These are phyloP conservation scores for Solanum aculeatissimum DNA, from an alignment of 305 asterid genomes.

Conservation along the genomic window DNA sequence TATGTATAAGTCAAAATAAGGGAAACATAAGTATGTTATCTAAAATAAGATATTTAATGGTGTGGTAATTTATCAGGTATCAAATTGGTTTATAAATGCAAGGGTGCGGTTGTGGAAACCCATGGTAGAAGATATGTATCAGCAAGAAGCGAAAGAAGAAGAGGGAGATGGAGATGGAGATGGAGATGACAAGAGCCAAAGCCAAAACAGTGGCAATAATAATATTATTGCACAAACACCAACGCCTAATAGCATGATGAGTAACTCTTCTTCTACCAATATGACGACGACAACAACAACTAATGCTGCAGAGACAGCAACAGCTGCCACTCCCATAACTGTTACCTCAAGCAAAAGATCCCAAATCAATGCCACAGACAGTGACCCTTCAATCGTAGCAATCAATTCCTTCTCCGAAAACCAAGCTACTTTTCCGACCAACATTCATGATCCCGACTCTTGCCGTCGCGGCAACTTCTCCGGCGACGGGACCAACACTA, in stretches of 20 bases:
- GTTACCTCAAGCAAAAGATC: conserved; percentile 30
- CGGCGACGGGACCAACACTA: conserved; percentile 1
- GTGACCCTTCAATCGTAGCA: conserved; percentile 46
- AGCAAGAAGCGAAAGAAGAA: conserved; percentile 86
- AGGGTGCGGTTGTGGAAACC: conserved; percentile 99
- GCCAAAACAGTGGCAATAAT: conserved; percentile 11
- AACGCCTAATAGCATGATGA: conserved; percentile 8
- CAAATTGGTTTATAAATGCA: conserved; percentile 99
- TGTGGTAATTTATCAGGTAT: conserved; percentile 44
- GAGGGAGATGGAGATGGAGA: conserved; percentile 18
- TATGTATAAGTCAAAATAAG: too few relatives aligned
- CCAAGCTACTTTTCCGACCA: conserved; percentile 15
- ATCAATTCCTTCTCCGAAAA: conserved; percentile 46
- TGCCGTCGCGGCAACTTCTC: neutral
- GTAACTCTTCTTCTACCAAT: neutral
- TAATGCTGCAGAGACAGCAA: neutral
- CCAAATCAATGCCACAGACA: conserved; percentile 44
- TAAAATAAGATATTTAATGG: neutral
- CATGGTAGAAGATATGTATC: conserved; percentile 97
- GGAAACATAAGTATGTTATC: too few relatives aligned
- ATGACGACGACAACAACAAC: conserved; percentile 9
- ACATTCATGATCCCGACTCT: conserved; percentile 11
- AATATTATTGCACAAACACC: conserved; percentile 42
- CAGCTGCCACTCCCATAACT: conserved; percentile 2
- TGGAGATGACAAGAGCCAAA: conserved; percentile 5